Base-by-base conservation (phyloP, 2,329 filamentous ascomycete species). In the Aspergillus glaucus region DNA sequence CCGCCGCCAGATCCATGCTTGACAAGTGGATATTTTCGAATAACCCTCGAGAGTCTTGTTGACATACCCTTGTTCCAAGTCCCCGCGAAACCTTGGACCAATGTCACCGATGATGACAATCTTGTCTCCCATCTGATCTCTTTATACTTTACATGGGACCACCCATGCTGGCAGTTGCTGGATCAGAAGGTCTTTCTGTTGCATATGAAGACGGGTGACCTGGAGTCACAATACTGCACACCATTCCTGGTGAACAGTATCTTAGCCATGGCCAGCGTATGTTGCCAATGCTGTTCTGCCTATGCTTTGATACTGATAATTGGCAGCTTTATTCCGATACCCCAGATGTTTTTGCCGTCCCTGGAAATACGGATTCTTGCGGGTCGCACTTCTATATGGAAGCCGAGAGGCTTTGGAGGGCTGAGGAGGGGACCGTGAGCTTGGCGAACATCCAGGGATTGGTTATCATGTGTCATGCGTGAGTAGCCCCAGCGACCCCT, bases 91-190 rank as follows among this genome's bases (percentile, higher is more conserved):
- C 65, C 65, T 36, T 96, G 91, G 91, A 92, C 90, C 0, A 78
- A 76, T 6, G 87, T 94, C 44, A 94, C 88, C 3, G 76, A 81
- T 42, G 88, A 95, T 63, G 75, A 81, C 12, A 78, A 85, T 44
- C 77, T 94, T 43, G 81, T 95, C 56, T 81, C 84, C 7, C 89
- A 95, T 66, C 78, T 96, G 26, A 80, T 95, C 61, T 89, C 89
- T 62, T 86, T 95, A 81, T 96, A 95, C 71, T 95, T 95, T 70
- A 88, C 83, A 61, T 95, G 91, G 85, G 89, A 95, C 65, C 95
- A 95, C 66, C 85, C 88, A 26, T 94, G 89, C 69, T 94, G 86
- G 62, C 82, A 78, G 36, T 74, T 93, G 21, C 90, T 96, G 63
- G 88, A 87, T 60, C 79, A 84, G 46, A 86, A 92, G 57, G 88